Evolutionary conservation across 805 yeast genomes (phyloP), one percentile per base, ranked within the genome.

Genomic region (Lipomyces lipofer): DNA sequence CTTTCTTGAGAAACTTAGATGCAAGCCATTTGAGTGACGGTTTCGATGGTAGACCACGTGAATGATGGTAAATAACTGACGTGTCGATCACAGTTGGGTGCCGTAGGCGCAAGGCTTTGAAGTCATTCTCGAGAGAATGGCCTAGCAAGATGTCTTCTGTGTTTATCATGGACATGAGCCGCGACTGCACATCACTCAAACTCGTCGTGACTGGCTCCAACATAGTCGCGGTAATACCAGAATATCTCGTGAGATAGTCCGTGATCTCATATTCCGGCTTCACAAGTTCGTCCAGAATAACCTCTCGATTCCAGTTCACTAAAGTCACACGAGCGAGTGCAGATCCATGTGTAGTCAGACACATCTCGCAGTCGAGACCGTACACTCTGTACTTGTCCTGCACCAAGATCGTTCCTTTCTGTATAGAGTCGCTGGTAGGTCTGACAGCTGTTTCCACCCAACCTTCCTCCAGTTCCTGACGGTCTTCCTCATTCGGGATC

Each of bases 351-450:
- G 73, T 78, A 0, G 91, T 71, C 54, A 77, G 71, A 67, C 97
- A 89, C 89, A 92, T 94, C 71, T 92, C 99, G 74, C 99, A 94
- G 71, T 92, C 99, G 17, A 94, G 61, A 0, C 95, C 94, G 71
- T 81, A 88, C 0, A 86, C 56, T 9, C 40, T 17, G 27, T 49
- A 52, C 13, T 45, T 47, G 10, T 35, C 59, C 43, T 58, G 56
- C 15, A 47, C 56, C 21, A 54, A 15, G 12, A 25, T 39, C 32
- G 49, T 15, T 10, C 49, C 45, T 4, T 22, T 32, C 15, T 33
- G 33, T 13, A 47, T 30, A 17, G 44, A 17, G 80, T 52, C 84
- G 0, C 78, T 79, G 56, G 47, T 19, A 2, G 46, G 43, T 1
- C 81, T 79, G 1, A 65, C 51, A 12, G 36, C 60, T 0, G 95